Percentiles rank a stretch among this genome's conserved stretches.
phyloP scores from a whole-genome alignment of 83 land plant species.

The Picea abies region DNA sequence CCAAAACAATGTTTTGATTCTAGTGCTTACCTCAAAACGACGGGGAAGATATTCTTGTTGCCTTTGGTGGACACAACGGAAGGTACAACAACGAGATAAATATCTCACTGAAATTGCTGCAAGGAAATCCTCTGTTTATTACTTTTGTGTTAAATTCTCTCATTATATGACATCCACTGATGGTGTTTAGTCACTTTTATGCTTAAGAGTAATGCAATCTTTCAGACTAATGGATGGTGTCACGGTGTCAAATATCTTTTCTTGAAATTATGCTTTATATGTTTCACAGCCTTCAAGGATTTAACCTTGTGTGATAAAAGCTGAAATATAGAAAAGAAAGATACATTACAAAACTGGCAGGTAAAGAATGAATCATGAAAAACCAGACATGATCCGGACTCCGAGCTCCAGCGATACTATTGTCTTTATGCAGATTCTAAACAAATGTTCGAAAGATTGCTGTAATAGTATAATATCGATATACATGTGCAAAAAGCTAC shows the following conservation, averaged over 20 bases:
- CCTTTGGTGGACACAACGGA: conserved; percentile 99
- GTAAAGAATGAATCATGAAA: background rate
- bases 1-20: conserved; percentile 9
- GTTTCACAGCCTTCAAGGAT: background rate
- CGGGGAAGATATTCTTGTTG: conserved; percentile 80
- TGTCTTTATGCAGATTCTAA: background rate
- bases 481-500: background rate
- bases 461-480: no score
- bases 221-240: background rate
- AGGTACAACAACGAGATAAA: conserved; percentile 91
- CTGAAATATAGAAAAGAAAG: background rate
- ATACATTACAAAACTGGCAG: background rate
- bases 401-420: background rate
- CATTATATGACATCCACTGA: background rate
- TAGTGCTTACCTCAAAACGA: conserved; percentile 58
- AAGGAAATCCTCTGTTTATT: background rate
- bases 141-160: background rate
- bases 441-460: background rate
- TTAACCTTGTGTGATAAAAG: background rate
- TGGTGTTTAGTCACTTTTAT: background rate
- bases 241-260: no score
- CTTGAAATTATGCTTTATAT: no score
- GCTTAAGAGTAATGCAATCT: no score
- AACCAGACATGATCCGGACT: background rate
- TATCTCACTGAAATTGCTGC: background rate